Conservation (phyloP, 2,329 filamentous ascomycete genomes). For the Harringtonia aguacate region DNA sequence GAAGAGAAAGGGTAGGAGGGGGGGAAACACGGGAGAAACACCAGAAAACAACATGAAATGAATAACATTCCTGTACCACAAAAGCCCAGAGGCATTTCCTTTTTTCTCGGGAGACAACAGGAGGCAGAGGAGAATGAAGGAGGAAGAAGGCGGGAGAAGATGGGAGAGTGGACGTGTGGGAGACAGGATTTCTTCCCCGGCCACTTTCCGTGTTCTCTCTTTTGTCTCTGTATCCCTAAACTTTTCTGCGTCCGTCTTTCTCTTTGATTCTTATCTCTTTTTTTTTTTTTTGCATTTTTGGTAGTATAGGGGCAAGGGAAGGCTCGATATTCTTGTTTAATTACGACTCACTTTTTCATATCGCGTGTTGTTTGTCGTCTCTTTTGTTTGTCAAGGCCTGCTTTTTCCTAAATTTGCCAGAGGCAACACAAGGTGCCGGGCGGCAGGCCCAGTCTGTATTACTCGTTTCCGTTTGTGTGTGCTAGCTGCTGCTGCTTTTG, state of each 20-base stretch:
- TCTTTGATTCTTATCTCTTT: constrained; percentile 14
- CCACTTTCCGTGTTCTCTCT: neutral
- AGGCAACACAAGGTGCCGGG: too few species aligned
- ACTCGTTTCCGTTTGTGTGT: too few species aligned
- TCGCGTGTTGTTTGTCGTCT: neutral
- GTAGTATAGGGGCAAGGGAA: constrained; percentile 8
- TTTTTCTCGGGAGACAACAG: neutral
- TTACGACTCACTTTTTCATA: constrained; percentile 3
- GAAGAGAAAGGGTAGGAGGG: neutral
- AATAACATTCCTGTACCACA: neutral
- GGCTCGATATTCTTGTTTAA: constrained; percentile 11
- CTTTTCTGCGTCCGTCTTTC: constrained; percentile 8
- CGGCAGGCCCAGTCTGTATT: too few species aligned
- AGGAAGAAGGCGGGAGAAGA: neutral
- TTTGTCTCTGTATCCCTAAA: constrained; percentile 5
- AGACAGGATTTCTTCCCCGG: constrained; percentile 2
- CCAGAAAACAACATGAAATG: neutral
- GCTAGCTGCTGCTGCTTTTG: too few species aligned
- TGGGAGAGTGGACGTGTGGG: neutral
- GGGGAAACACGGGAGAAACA: neutral
- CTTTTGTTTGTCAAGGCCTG: neutral
- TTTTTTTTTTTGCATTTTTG: constrained; percentile 1
- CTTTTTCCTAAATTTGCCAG: too few species aligned
- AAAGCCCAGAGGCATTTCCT: neutral
- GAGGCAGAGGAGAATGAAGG: neutral